Evolutionary conservation across 805 yeast genomes (phyloP).

Genomic region (Ogataea populi-albae): DNA sequence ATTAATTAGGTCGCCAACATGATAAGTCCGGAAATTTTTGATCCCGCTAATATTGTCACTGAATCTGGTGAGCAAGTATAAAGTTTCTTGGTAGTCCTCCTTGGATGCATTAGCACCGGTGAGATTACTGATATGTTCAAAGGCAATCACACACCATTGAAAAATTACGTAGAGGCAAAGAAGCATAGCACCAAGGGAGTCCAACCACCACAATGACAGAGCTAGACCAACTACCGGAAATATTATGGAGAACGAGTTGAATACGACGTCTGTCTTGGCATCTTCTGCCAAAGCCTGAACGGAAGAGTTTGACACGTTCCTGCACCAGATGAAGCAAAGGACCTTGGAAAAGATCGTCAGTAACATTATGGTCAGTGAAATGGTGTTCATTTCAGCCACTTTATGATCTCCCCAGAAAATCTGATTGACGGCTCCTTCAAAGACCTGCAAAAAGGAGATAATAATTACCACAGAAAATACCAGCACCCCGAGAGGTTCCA

Average conservation of each 20-base stretch:
- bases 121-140: conserved; percentile 70
- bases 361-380: conserved; percentile 59
- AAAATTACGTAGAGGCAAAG: conserved; percentile 59
- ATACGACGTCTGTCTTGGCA: conserved; percentile 73
- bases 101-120: conserved; percentile 70
- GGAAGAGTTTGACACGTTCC: conserved; percentile 56
- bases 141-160: conserved; percentile 63
- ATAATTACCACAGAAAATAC: conserved; percentile 71
- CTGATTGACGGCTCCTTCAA: conserved; percentile 55
- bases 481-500: conserved; percentile 77
- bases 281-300: conserved; percentile 81
- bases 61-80: conserved; percentile 66
- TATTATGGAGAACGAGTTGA: conserved; percentile 66
- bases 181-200: conserved; percentile 67
- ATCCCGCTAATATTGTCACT: conserved; percentile 63
- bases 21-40: conserved; percentile 68
- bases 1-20: conserved; percentile 72
- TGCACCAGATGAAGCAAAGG: conserved; percentile 63
- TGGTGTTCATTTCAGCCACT: conserved; percentile 45
- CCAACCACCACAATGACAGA: conserved; percentile 65
- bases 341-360: conserved; percentile 59
- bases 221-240: conserved; percentile 62
- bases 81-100: conserved; percentile 59
- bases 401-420: conserved; percentile 38
- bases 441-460: conserved; percentile 69